A percentile compares a stretch with the other conserved stretches of the same genome.
phyloP scores from a whole-genome alignment of 192 early-diverging fungal genomes.

The Linnemannia schmuckeri region DNA sequence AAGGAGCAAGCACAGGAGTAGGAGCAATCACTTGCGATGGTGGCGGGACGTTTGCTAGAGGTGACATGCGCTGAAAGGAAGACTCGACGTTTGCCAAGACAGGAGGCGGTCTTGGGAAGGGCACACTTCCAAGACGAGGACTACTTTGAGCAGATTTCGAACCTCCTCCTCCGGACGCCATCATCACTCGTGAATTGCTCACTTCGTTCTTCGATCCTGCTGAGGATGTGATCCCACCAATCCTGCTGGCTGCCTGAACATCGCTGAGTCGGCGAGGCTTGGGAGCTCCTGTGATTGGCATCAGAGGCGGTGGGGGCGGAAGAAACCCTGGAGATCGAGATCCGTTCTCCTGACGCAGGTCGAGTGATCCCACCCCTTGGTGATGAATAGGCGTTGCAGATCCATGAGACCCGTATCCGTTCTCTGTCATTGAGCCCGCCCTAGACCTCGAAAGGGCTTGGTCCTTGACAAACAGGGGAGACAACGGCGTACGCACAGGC shows the following conservation, averaged over 20 bases:
- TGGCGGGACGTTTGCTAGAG: not conserved
- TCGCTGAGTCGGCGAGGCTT: conserved; percentile 1
- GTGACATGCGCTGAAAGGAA: conserved; percentile 11
- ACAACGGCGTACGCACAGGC: not conserved
- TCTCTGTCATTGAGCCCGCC: not conserved
- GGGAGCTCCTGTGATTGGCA: not conserved
- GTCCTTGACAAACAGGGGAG: not conserved
- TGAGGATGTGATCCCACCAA: not conserved
- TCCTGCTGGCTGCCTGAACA: not conserved
- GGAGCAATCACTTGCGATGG: not conserved
- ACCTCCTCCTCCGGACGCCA: not conserved
- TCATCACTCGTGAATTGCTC: no score
- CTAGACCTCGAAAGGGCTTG: not conserved
- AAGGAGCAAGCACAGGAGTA: not conserved
- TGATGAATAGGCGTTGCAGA: not conserved
- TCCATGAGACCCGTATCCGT: not conserved
- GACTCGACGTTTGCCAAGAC: not conserved
- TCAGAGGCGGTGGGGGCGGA: not conserved
- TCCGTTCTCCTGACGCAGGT: not conserved
- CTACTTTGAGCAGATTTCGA: not conserved
- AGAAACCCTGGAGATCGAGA: not conserved
- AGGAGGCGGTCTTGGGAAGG: conserved; percentile 1
- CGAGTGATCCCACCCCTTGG: not conserved
- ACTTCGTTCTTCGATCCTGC: no score
- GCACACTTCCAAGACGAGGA: not conserved